Evolutionary conservation across 2,329 filamentous ascomycete genomes (phyloP), one percentile per base, ranked within the genome.

Genomic region (Dactylellina parvicollis): DNA sequence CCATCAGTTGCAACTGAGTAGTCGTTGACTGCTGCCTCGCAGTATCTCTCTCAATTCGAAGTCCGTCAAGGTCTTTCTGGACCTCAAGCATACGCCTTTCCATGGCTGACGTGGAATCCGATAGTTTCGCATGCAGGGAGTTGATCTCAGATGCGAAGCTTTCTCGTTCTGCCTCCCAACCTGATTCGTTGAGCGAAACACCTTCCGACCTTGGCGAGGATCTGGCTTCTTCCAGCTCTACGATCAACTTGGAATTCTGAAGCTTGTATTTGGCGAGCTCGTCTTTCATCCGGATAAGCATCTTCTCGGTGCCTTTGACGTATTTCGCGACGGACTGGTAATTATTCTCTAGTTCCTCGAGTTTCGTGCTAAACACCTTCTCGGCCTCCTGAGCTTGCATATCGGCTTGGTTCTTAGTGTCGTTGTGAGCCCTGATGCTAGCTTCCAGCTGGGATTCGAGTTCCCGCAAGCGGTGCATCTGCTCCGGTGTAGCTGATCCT

Each of bases 261-360:
- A 88, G 83, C 85, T 98, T 98, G 82, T 96, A 95, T 67, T 92
- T 91, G 61, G 90, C 86, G n/a, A 99, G 85, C 82, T 99, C 95
- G 78, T 97, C 92, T 83, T 98, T 98, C 85, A 99, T 94, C 81
- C 96, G 94, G 81, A 95, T 93, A 52, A 99, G 87, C 92, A 99
- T 97, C 86, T 97, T 98, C 82, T 99, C 95, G 1, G 95, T 98
- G 69, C 95, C 95, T 81, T 96, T 96, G 77, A 99, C 92, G 79
- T 99, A 99, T 81, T 97, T 95, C 54, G 98, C 93, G 14, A 95
- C 94, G 42, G 95, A 96, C 81, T 97, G 92, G 80, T 99, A 97
- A 80, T 99, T 95, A 79, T 93, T 96, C 82, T 98, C 93, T 30
- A 99, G 87, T 79, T 96, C 93, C 70, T 92, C 87, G 57, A 99